A percentile compares a stretch with the other conserved stretches of the same genome.
These are phyloP conservation scores for Wolfiporia cocos DNA, from an alignment of 1,284 basidiomycete genomes.

Conservation along the genomic window DNA sequence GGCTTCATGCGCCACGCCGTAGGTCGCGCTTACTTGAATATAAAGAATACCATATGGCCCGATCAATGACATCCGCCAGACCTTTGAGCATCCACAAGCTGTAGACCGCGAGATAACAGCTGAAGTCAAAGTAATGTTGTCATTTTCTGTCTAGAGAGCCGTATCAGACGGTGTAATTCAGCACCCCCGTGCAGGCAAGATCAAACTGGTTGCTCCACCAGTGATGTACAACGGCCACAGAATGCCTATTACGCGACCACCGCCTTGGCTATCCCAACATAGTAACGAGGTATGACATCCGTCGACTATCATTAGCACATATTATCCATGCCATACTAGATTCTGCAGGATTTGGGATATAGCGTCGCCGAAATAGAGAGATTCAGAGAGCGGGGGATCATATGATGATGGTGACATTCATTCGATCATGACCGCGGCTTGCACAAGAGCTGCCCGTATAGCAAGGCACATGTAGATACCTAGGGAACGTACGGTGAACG, in stretches of 20 bases:
- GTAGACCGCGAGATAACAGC: conserved; percentile 54
- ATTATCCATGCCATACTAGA: conserved; percentile 30
- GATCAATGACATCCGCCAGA: conserved; percentile 89
- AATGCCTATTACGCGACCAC: conserved; percentile 69
- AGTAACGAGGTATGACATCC: conserved; percentile 57
- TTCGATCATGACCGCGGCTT: too few species aligned
- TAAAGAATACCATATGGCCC: conserved; percentile 84
- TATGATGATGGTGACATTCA: too few species aligned
- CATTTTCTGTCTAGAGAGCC: conserved; percentile 3
- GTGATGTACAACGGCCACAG: conserved; percentile 84
- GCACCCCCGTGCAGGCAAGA: conserved; percentile 53
- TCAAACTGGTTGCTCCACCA: conserved; percentile 85
- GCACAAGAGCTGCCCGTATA: too few species aligned
- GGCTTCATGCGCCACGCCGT: not conserved
- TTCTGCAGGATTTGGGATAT: conserved; percentile 70
- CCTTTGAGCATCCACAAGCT: conserved; percentile 90
- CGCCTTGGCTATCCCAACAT: conserved; percentile 83
- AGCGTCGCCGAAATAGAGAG: conserved; percentile 43
- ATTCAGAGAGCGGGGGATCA: conserved; percentile 46
- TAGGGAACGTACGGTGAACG: too few species aligned
- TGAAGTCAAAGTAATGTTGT: conserved; percentile 51
- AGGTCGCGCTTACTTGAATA: conserved; percentile 5
- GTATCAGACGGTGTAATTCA: conserved; percentile 8
- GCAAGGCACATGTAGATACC: too few species aligned
- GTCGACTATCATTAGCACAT: not conserved